A percentile compares a stretch with the other conserved stretches of the same genome.
phyloP scores from a whole-genome alignment of 2,329 filamentous ascomycete species.

The Arthrobotrys iridis region DNA sequence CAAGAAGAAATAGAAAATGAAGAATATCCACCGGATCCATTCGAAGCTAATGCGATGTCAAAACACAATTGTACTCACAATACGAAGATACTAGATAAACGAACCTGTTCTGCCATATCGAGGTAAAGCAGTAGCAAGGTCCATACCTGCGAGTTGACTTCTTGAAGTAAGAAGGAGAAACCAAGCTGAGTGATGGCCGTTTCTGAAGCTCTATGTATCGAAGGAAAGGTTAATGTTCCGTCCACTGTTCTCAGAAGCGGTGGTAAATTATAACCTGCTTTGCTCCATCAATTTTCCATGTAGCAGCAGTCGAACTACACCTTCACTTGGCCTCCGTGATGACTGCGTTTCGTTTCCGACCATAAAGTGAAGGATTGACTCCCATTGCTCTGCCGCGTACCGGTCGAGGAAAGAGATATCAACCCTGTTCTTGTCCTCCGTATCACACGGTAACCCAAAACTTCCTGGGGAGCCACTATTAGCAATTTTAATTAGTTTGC shows the following conservation, averaged over 20 bases:
- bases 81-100: slow-evolving; percentile 25
- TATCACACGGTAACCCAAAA: slow-evolving; percentile 82
- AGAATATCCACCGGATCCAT: slow-evolving; percentile 94
- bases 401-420: slow-evolving; percentile 79
- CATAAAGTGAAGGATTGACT: slow-evolving; percentile 94
- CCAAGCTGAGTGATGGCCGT: slow-evolving; percentile 89
- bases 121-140: slow-evolving; percentile 92
- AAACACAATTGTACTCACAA: neutral
- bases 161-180: slow-evolving; percentile 93
- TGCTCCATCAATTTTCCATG: slow-evolving; percentile 81
- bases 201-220: slow-evolving; percentile 54
- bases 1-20: slow-evolving; percentile 94
- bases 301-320: slow-evolving; percentile 84
- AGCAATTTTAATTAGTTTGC: neutral
- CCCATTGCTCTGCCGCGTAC: slow-evolving; percentile 90
- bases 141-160: slow-evolving; percentile 97
- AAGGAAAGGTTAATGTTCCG: slow-evolving; percentile 40
- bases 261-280: slow-evolving; percentile 62
- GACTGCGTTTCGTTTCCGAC: slow-evolving; percentile 69
- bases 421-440: slow-evolving; percentile 71
- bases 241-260: neutral
- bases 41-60: slow-evolving; percentile 64
- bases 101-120: slow-evolving; percentile 76
- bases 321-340: slow-evolving; percentile 72
- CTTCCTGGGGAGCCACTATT: slow-evolving; percentile 76